Evolutionary conservation across 805 yeast species (phyloP), one percentile per base, ranked within the genome.

Genomic region (Yamadazyma kitorensis): DNA sequence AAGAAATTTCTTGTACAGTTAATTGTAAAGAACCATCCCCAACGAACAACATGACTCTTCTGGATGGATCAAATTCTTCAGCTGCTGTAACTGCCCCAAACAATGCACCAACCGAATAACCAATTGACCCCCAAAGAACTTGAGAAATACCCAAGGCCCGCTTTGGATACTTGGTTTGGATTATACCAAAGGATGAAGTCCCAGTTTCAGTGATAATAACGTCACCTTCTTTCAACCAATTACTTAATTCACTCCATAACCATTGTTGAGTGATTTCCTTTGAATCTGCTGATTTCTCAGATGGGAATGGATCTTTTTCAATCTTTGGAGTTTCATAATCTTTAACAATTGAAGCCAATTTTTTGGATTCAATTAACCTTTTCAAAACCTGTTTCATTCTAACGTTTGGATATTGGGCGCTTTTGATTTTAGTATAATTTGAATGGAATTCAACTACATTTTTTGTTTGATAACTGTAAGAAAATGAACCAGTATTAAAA

Each of bases 401-500:
- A 41, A 82, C 77, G 52, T 82, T 82, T 45, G 81, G 81, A 74
- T 76, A 82, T 24, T 76, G 72, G 39, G 87, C 88, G 51, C 68
- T 75, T 57, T 71, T 77, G 57, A 81, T 76, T 65, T 80, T 80
- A 55, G 79, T 76, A 68, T 78, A 71, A 64, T 82, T 84, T 13
- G 88, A 80, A 64, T 82, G 89, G 75, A 82, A 80, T 66, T 82
- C 89, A 45, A 82, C 76, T 52, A 82, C 74, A 66, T 82, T 81
- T 61, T 74, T 78, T 49, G 89, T 82, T 60, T 77, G 73, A 69
- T 80, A 80, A 37, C 81, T 73, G 66, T 82, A 82, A 23, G 87
- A 78, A 70, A 82, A 82, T 14, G 94, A 82, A 56, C 95, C 95
- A 31, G 95, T 86, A 74, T 86, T 86, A 78, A 82, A 86, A 63